Conservation (phyloP, 2,329 filamentous ascomycete species). For the Hansfordia pulvinata region DNA sequence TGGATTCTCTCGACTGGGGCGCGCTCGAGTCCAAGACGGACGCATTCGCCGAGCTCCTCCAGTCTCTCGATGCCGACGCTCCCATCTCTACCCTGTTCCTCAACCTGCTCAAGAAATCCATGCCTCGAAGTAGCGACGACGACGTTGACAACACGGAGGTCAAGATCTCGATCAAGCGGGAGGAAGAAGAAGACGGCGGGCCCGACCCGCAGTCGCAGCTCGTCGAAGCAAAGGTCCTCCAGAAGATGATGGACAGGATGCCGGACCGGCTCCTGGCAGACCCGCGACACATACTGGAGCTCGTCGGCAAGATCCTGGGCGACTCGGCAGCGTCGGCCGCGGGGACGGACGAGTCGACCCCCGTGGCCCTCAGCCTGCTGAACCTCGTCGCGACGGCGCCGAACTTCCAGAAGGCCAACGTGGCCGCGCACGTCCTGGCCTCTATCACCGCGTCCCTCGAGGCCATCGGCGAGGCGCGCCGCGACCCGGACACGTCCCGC, state of each 20-base stretch:
- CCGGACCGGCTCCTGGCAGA: slow-evolving; percentile 50
- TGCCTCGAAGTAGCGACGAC: too few relatives aligned
- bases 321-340: slow-evolving; percentile 25
- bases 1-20: slow-evolving; percentile 26
- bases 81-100: slow-evolving; percentile 50
- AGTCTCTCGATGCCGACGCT: slow-evolving; percentile 34
- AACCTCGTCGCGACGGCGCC: slow-evolving; percentile 46
- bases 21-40: slow-evolving; percentile 33
- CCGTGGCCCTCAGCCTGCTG: slow-evolving; percentile 44
- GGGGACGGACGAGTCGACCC: slow-evolving; percentile 28
- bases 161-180: slow-evolving; percentile 14
- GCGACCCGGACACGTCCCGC: slow-evolving; percentile 27
- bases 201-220: slow-evolving; percentile 35
- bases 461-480: slow-evolving; percentile 22
- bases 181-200: slow-evolving; percentile 20
- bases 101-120: slow-evolving; percentile 42
- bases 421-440: slow-evolving; percentile 25
- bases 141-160: slow-evolving; percentile 4
- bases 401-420: slow-evolving; percentile 35
- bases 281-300: slow-evolving; percentile 49
- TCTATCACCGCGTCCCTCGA: slow-evolving; percentile 35
- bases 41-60: slow-evolving; percentile 34
- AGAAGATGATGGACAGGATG: slow-evolving; percentile 49
- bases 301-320: slow-evolving; percentile 46
- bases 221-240: slow-evolving; percentile 46